Evolutionary conservation across 495 filamentous ascomycete species (phyloP), one percentile per base, ranked within the genome.

Genomic region (Penicillium crystallinum): DNA sequence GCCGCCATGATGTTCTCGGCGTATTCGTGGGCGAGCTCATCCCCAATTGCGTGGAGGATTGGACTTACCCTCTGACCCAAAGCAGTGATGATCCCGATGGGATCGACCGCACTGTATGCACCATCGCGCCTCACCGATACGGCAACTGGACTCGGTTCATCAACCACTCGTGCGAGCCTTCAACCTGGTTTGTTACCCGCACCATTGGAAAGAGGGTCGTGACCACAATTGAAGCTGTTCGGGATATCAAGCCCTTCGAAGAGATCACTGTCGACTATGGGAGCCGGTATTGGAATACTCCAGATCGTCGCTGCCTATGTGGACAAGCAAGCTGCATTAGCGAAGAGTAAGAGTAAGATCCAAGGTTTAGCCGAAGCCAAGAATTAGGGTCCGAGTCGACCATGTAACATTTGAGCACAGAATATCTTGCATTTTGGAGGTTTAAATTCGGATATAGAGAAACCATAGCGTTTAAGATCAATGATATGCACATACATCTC

Each of bases 161-260:
- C 64, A 90, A 88, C 57, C 88, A 90, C 59, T 84, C 79, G 18
- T 91, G 88, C 63, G 70, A 82, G 0, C 72, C 84, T 0, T 84
- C 56, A 18, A 61, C 59, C 7, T 10, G 33, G 1, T 74, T 73
- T 42, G 2, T 1, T 1, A 1, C 15, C 1, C 31, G 43, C n/a
- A 53, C 56, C 0, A 44, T 71, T 15, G 73, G 72, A 22, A 47
- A 62, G 4, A 49, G 49, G 6, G 46, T 46, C 0, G 40, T 62
- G 7, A 58, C 61, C 25, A 54, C 51, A 2, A 43, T 72, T 6
- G 45, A 57, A 31, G 67, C 60, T 1, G 2, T 10, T 4, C 40
- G 56, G 6, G 53, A 69, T 31, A 74, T 76, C 19, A 11, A 29
- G 4, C 54, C 64, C 0, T 71, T 68, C 27, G 67, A 73, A 25